Conservation (phyloP, 2,329 filamentous ascomycete genomes). For the Niveomyces coronatus region DNA sequence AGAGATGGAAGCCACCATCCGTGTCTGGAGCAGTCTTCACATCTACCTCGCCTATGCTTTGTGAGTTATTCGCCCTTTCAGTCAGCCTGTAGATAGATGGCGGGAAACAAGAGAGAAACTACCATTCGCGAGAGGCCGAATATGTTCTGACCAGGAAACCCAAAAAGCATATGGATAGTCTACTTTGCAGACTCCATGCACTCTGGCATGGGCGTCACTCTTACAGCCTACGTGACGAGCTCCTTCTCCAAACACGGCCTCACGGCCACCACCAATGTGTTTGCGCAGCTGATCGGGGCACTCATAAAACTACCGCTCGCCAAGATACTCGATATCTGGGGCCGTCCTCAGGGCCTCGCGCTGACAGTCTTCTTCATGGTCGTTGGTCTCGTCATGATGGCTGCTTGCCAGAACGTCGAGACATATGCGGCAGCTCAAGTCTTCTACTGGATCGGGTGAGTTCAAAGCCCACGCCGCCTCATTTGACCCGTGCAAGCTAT, state of each 20-base stretch:
- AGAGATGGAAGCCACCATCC: too few relatives aligned
- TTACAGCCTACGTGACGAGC: constrained; percentile 33
- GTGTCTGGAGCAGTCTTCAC: too few relatives aligned
- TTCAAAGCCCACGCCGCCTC: too few relatives aligned
- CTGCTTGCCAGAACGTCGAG: constrained; percentile 34
- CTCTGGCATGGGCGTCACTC: constrained; percentile 22
- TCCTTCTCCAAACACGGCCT: constrained; percentile 37
- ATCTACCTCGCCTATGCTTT: too few relatives aligned
- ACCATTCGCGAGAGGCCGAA: too few relatives aligned
- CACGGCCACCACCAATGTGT: constrained; percentile 36
- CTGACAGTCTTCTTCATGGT: constrained; percentile 38
- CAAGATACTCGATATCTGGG: constrained; percentile 53
- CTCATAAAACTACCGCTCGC: constrained; percentile 50
- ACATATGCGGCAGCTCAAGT: constrained; percentile 45
- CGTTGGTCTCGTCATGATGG: constrained; percentile 47
- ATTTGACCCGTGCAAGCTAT: too few relatives aligned
- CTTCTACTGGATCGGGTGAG: constrained; percentile 52
- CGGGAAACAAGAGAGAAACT: too few relatives aligned
- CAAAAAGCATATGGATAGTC: constrained; percentile 29
- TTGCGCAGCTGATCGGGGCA: constrained; percentile 39
- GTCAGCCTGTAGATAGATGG: too few relatives aligned
- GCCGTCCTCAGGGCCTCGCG: constrained; percentile 46
- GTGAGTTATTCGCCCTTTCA: too few relatives aligned
- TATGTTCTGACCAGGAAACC: neutral
- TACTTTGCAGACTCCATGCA: constrained; percentile 35